phyloP scores from a whole-genome alignment of 2,329 filamentous ascomycete species.

The Zymoseptoria tritici region DNA sequence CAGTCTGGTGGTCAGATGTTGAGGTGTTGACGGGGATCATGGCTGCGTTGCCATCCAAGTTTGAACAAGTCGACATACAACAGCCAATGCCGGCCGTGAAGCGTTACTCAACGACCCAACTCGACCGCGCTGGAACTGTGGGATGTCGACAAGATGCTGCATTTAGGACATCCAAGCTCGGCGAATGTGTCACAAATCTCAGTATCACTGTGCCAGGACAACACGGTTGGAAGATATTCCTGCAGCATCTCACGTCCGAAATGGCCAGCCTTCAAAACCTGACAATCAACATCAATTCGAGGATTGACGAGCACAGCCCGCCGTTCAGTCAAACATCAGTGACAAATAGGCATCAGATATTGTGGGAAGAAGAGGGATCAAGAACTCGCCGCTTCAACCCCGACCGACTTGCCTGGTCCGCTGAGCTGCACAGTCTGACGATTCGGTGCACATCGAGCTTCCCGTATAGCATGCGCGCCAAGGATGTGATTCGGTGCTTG shows the following conservation, averaged over 20 bases:
- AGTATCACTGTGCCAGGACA: background rate
- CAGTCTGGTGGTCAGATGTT: conserved; percentile 5
- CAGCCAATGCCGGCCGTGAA: conserved; percentile 4
- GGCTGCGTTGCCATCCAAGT: background rate
- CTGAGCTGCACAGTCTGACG: background rate
- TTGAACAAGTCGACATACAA: background rate
- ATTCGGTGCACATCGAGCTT: background rate
- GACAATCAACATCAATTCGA: background rate
- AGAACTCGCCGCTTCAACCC: background rate
- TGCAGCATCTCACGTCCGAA: background rate
- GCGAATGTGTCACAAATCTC: background rate
- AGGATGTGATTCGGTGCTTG: background rate
- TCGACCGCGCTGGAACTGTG: background rate
- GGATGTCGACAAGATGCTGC: background rate
- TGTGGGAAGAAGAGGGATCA: background rate
- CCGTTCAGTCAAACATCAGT: background rate
- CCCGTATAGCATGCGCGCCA: background rate
- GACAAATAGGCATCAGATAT: background rate
- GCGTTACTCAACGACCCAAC: background rate
- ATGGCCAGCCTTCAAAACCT: background rate
- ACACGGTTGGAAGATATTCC: background rate
- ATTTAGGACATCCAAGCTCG: background rate
- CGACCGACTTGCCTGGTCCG: background rate
- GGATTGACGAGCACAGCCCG: conserved; percentile 1
- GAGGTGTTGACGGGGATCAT: background rate